Base-by-base conservation (phyloP, 176 grass and related monocot species). In the Areca catechu region DNA sequence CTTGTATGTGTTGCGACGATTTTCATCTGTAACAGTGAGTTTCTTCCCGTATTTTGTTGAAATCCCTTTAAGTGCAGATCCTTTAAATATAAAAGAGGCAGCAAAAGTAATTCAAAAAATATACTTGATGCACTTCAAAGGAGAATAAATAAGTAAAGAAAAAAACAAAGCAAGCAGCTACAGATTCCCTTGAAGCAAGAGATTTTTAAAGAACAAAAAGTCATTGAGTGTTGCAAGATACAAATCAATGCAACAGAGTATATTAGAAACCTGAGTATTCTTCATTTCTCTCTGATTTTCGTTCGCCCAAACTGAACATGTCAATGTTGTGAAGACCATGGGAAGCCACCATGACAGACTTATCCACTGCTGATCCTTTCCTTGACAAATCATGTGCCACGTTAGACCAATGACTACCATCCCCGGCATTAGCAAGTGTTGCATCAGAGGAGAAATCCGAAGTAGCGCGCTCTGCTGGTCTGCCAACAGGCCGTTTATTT, bases 211-310 rank as follows among this genome's bases (percentile, higher is more conserved):
- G 21, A 47, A 3, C 15, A 65, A 20, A 54, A 19, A 30, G 24
- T 43, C 10, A 43, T 43, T 12, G 2, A 43, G 34, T 14, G 34
- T 43, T 43, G 10, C 34, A 43, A 43, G 34, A 43, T 14, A 43
- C 34, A 43, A 43, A 43, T 43, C 34, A 12, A 43, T 12, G 34
- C 34, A 43, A 10, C 34, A 43, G 10, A 43, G 34, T 3, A 43
- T 20, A 68, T 49, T 54, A 70, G 65, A 49, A 68, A 90, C 86
- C 82, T 76, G 77, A 79, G 72, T 79, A 76, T 62, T 73, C 78
- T 55, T 69, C 71, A 28, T 57, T 57, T 85, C 71, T 90, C 49
- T 79, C 82, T 66, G 68, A 12, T 79, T 73, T 82, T 72, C 72
- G 71, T 48, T 49, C 66, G 66, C 62, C 58, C 67, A 54, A 76